phyloP scores from a whole-genome alignment of 2,329 filamentous ascomycete species.

The Tympanopsis confertula region DNA sequence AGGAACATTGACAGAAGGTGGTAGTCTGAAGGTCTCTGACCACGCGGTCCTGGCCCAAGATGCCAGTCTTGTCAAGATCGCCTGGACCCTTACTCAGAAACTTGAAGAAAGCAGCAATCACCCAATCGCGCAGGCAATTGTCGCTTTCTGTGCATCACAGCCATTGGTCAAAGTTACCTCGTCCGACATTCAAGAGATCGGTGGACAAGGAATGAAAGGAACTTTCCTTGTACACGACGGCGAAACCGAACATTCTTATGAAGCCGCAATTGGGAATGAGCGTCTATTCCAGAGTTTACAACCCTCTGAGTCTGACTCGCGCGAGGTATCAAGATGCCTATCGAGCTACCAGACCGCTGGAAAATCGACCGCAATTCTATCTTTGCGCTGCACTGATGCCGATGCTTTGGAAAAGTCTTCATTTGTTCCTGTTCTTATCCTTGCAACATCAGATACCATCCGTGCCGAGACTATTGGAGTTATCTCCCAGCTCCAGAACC shows the following conservation, averaged over 20 bases:
- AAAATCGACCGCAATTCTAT: constrained; percentile 6
- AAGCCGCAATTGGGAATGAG: constrained; percentile 46
- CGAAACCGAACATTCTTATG: constrained; percentile 15
- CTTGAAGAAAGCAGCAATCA: constrained; percentile 49
- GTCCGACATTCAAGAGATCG: constrained; percentile 35
- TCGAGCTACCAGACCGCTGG: constrained; percentile 21
- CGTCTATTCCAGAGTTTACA: constrained; percentile 25
- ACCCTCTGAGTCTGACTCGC: constrained; percentile 16
- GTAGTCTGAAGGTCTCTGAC: constrained; percentile 42
- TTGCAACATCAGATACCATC: constrained; percentile 29
- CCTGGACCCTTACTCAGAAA: constrained; percentile 28
- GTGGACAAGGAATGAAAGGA: constrained; percentile 45
- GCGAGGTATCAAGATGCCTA: constrained; percentile 18
- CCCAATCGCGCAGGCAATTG: constrained; percentile 43
- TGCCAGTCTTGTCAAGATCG: constrained; percentile 8
- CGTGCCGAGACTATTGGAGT: constrained; percentile 25
- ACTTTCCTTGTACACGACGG: constrained; percentile 22
- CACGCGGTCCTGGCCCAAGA: constrained; percentile 25
- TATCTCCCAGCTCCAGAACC: constrained; percentile 19
- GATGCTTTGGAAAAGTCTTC: neutral
- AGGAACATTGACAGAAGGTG: constrained; percentile 63
- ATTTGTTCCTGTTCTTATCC: constrained; percentile 7
- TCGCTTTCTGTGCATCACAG: constrained; percentile 28
- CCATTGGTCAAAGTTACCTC: constrained; percentile 10
- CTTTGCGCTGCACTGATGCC: neutral